phyloP scores from a whole-genome alignment of 768 basidiomycete species.

The Kwoniella europaea region DNA sequence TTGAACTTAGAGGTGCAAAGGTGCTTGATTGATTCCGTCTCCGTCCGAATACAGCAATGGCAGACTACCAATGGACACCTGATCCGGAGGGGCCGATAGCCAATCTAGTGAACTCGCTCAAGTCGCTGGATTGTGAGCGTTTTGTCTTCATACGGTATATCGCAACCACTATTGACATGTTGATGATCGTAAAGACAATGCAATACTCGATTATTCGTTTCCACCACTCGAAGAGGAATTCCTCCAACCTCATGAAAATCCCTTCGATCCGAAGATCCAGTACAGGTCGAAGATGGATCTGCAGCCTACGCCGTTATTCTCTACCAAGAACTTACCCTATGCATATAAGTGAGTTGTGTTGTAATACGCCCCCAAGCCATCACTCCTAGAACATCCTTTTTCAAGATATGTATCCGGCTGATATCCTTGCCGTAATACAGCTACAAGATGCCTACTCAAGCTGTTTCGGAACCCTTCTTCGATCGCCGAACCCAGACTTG shows the following conservation, averaged over 20 bases:
- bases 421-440: constrained; percentile 28
- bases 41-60: constrained; percentile 71
- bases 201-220: constrained; percentile 72
- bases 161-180: background rate
- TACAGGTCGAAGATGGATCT: constrained; percentile 64
- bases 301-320: constrained; percentile 88
- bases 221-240: constrained; percentile 73
- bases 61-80: constrained; percentile 88
- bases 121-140: constrained; percentile 75
- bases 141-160: background rate
- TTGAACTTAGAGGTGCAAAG: constrained; percentile 26
- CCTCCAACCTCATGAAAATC: constrained; percentile 56
- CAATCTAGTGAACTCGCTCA: constrained; percentile 73
- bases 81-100: constrained; percentile 72
- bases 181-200: constrained; percentile 65
- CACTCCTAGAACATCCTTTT: background rate
- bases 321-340: constrained; percentile 67
- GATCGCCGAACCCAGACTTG: constrained; percentile 37
- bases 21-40: background rate
- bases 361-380: too few relatives aligned
- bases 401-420: background rate
- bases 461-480: constrained; percentile 30
- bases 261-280: constrained; percentile 43
- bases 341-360: constrained; percentile 27
- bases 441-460: constrained; percentile 33